These are phyloP conservation scores for Coniferiporia sulphurascens DNA, from an alignment of 1,284 basidiomycete genomes.

Conservation along the genomic window DNA sequence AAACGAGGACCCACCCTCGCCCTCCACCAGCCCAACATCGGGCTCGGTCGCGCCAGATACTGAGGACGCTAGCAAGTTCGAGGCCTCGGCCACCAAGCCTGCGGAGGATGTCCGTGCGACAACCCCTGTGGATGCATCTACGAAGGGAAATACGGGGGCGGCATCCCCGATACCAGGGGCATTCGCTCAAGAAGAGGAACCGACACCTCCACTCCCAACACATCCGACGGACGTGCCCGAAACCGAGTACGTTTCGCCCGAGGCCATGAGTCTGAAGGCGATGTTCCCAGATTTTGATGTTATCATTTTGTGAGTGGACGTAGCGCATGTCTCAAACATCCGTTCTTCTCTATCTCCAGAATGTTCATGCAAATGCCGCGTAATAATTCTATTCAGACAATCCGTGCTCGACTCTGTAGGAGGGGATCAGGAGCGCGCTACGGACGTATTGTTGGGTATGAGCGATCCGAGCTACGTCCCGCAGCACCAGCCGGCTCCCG, in stretches of 20 bases:
- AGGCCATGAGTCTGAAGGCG: conserved; percentile 50
- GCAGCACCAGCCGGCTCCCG: conserved; percentile 22
- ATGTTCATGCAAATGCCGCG: not conserved
- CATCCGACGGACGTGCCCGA: not conserved
- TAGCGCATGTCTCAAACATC: conserved; percentile 15
- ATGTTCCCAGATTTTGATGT: conserved; percentile 82
- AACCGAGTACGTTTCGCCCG: conserved; percentile 31
- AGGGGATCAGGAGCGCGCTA: conserved; percentile 62
- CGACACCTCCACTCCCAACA: not conserved
- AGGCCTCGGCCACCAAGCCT: too few relatives aligned
- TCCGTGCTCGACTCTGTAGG: conserved; percentile 64
- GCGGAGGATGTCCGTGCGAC: too few relatives aligned
- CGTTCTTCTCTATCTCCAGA: not conserved
- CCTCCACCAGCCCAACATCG: too few relatives aligned
- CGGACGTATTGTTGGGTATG: conserved; percentile 74
- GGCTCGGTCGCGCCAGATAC: too few relatives aligned
- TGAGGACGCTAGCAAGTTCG: too few relatives aligned
- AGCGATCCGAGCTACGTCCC: conserved; percentile 68
- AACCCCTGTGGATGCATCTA: too few relatives aligned
- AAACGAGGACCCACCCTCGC: too few relatives aligned
- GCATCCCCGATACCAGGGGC: too few relatives aligned
- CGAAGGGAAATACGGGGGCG: too few relatives aligned
- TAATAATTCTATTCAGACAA: conserved; percentile 34
- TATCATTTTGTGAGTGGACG: conserved; percentile 46
- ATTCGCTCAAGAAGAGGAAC: not conserved